Base-by-base conservation (phyloP, 345 rosid species). In the Carallia pectinifolia region DNA sequence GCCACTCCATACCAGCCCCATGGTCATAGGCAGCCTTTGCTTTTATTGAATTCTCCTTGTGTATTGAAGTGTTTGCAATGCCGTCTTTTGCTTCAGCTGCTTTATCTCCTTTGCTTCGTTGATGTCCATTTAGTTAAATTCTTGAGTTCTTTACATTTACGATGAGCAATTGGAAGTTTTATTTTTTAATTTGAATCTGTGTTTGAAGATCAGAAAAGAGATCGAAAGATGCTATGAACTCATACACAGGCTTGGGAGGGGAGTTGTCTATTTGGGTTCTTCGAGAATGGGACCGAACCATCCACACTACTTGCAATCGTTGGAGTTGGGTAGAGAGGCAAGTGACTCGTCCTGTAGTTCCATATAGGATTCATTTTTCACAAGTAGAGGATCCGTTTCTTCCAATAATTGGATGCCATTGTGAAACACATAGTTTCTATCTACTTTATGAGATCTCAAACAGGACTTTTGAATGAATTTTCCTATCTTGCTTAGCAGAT, bases 241-340 rank as follows among this genome's bases (percentile, higher is more conserved):
- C 69, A 74, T 88, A 79, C 83, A 68, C 53, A 82, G 86, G 70
- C 86, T 91, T 9, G 96, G 98, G 63, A 86, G 93, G 75, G 98
- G 98, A 64, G 88, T 86, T 63, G 73, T 89, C 56, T 94, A 94
- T 78, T 78, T 94, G 78, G 97, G 98, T 68, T 94, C 96, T 15
- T 85, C 97, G 2, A 86, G 98, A 76, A 86, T 87, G 87, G 91
- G 84, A 69, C 80, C 88, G 8, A 80, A 81, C 77, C 91, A 85
- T 81, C 79, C 84, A 16, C 95, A 90, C 83, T 86, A 90, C 77
- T 61, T 66, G 52, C 84, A 82, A 80, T 69, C 90, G n/a, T 59
- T 75, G 66, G 90, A 91, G 77, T 69, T 94, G 74, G 75, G 90
- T 74, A 74, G 85, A 83, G 90, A 91, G 83, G 97, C 80, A 79